Evolutionary conservation across 2,329 filamentous ascomycete species (phyloP).

Genomic region (Rhynchosporium agropyri): DNA sequence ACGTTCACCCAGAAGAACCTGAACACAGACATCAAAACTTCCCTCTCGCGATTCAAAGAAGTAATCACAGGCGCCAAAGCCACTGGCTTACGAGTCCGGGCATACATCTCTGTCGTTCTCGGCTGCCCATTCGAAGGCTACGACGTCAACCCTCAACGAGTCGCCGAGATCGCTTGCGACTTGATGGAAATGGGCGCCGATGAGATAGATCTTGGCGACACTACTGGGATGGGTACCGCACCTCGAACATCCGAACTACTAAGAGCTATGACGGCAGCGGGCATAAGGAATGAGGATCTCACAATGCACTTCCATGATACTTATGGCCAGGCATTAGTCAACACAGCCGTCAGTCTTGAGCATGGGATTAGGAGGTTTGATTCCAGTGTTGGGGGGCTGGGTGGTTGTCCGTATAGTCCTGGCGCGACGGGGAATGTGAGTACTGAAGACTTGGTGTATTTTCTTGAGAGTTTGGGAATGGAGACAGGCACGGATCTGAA

Average conservation of each 20-base stretch:
- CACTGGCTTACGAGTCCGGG: slow-evolving; percentile 68
- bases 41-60: slow-evolving; percentile 68
- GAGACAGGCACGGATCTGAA: slow-evolving; percentile 73
- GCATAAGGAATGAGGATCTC: slow-evolving; percentile 69
- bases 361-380: slow-evolving; percentile 81
- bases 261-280: slow-evolving; percentile 65
- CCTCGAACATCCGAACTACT: slow-evolving; percentile 67
- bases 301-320: slow-evolving; percentile 91
- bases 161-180: slow-evolving; percentile 67
- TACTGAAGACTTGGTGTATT: slow-evolving; percentile 82
- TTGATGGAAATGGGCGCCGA: slow-evolving; percentile 86
- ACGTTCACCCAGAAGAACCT: slow-evolving; percentile 79
- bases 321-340: slow-evolving; percentile 83
- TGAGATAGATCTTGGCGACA: slow-evolving; percentile 88
- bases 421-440: slow-evolving; percentile 86
- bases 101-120: slow-evolving; percentile 79
- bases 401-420: slow-evolving; percentile 83
- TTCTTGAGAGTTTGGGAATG: slow-evolving; percentile 73
- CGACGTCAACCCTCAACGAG: slow-evolving; percentile 63
- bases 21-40: slow-evolving; percentile 77
- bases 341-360: slow-evolving; percentile 75
- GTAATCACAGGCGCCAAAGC: slow-evolving; percentile 71
- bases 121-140: slow-evolving; percentile 76
- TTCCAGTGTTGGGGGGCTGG: slow-evolving; percentile 76
- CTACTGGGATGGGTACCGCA: slow-evolving; percentile 87